These are phyloP conservation scores for Skeletonema grethae DNA, from an alignment of 108 stramenopile species.

Conservation along the genomic window DNA sequence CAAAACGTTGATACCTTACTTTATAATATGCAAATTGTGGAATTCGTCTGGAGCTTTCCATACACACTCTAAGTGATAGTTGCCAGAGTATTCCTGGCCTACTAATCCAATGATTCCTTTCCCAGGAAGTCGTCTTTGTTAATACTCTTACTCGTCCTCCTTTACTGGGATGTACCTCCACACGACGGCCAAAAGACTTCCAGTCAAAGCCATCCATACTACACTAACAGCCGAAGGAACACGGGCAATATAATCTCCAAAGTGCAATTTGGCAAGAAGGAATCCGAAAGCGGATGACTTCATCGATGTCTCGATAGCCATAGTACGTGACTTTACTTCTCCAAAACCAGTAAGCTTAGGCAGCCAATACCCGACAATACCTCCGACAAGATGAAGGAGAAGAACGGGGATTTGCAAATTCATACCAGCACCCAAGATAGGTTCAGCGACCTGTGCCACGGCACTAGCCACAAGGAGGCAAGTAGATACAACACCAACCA, in stretches of 20 bases:
- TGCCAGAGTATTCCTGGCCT: not conserved
- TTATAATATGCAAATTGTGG: constrained; percentile 1
- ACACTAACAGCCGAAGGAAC: constrained; percentile 97
- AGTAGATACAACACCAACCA: constrained; percentile 94
- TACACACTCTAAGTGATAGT: not conserved
- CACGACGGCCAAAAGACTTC: constrained; percentile 89
- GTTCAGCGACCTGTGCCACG: constrained; percentile 91
- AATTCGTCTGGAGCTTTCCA: constrained; percentile 5
- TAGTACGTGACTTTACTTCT: constrained; percentile 92
- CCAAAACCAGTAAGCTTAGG: constrained; percentile 86
- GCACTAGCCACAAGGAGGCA: constrained; percentile 96
- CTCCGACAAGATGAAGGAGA: constrained; percentile 94
- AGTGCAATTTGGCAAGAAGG: constrained; percentile 97
- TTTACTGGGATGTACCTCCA: constrained; percentile 96
- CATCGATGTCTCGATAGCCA: constrained; percentile 99
- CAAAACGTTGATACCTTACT: constrained; percentile 7
- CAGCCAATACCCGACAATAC: constrained; percentile 88
- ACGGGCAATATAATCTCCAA: constrained; percentile 91
- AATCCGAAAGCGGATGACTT: constrained; percentile 98
- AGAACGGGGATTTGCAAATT: constrained; percentile 88
- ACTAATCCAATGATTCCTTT: not conserved
- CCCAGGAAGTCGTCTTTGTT: not conserved
- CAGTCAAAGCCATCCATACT: constrained; percentile 98
- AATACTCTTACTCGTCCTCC: constrained; percentile 35
- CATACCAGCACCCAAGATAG: constrained; percentile 85